Evolutionary conservation across 345 rosid genomes (phyloP).

Genomic region (Cardamine chenopodiifolia): DNA sequence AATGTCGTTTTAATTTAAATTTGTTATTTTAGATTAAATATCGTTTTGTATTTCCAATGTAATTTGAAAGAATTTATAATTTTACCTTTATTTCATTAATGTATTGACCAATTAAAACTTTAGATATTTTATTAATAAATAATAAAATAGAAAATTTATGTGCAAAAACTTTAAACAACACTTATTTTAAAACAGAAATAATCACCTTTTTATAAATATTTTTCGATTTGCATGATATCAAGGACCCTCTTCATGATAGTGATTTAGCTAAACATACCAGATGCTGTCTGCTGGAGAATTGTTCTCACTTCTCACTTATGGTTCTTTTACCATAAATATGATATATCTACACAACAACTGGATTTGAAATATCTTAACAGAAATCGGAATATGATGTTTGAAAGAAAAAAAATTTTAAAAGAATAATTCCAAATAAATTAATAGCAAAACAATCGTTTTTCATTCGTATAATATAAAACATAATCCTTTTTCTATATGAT

Average conservation of each 20-base stretch:
- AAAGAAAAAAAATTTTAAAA: not conserved
- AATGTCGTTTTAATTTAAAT: too few species aligned
- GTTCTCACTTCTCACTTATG: not conserved
- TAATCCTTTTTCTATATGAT: not conserved
- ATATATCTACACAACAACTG: too few species aligned
- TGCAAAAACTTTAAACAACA: too few species aligned
- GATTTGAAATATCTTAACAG: too few species aligned
- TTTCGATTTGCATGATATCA: not conserved
- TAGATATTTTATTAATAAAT: too few species aligned
- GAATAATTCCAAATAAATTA: not conserved
- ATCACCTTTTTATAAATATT: not conserved
- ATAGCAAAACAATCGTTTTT: not conserved
- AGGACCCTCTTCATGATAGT: not conserved
- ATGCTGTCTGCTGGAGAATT: not conserved
- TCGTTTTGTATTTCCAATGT: too few species aligned
- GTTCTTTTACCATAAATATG: too few species aligned
- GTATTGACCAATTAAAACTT: too few species aligned
- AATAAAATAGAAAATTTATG: too few species aligned
- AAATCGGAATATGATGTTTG: not conserved
- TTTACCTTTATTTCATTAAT: too few species aligned
- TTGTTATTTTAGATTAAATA: not conserved
- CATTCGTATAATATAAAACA: not conserved
- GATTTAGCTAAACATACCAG: conserved; percentile 3
- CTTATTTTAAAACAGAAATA: too few species aligned
- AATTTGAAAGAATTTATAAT: too few species aligned